A percentile compares a stretch with the other conserved stretches of the same genome.
Evolutionary conservation across 1,284 basidiomycete species (phyloP).

Genomic region (Trametes pubescens): DNA sequence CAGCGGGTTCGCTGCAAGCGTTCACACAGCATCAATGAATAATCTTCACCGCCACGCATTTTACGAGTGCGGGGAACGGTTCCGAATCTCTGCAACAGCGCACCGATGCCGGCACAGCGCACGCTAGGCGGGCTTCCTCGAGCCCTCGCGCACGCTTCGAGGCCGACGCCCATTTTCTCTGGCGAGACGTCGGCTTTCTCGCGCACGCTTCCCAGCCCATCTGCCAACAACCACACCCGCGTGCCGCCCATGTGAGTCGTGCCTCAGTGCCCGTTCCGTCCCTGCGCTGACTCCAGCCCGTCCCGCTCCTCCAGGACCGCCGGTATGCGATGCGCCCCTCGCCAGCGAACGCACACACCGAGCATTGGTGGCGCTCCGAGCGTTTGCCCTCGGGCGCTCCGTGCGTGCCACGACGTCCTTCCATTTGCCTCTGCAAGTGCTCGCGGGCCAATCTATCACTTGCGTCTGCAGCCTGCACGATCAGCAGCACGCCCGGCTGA

Average conservation of each 20-base stretch:
- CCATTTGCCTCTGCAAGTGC: conserved; percentile 22
- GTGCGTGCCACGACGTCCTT: conserved; percentile 18
- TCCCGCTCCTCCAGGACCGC: conserved; percentile 12
- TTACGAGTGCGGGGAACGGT: conserved; percentile 11
- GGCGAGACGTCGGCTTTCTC: conserved; percentile 9
- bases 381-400: conserved; percentile 19
- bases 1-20: conserved; percentile 4
- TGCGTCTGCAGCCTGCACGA: not conserved
- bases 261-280: not conserved
- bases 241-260: conserved; percentile 9
- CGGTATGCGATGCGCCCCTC: conserved; percentile 17
- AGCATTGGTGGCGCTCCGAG: conserved; percentile 16
- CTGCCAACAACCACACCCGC: not conserved
- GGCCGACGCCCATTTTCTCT: conserved; percentile 7
- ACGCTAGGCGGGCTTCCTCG: conserved; percentile 14
- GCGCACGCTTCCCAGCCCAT: conserved; percentile 13
- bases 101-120: conserved; percentile 11
- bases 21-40: conserved; percentile 8
- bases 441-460: conserved; percentile 23
- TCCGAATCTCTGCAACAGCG: conserved; percentile 1
- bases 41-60: conserved; percentile 19
- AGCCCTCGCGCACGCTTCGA: conserved; percentile 10
- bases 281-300: not conserved
- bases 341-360: not conserved
- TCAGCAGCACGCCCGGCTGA: not conserved